Evolutionary conservation across 73 alveolate genomes (phyloP).

Genomic region (Paraurostyla sp.): DNA sequence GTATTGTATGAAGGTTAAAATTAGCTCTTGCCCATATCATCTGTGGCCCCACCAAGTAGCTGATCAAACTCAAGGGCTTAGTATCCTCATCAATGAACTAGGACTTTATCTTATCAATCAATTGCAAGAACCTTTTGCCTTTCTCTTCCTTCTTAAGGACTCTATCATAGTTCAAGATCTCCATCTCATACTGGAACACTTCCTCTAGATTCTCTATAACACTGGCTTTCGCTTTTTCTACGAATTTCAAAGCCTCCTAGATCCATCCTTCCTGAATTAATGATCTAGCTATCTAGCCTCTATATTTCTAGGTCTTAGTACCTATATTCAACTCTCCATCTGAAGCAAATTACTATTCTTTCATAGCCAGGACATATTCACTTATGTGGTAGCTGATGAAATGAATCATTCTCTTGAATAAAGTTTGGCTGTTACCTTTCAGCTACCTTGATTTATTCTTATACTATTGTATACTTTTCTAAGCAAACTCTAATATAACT

Average conservation of each 20-base stretch:
- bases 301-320: conserved; percentile 5
- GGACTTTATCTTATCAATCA: not conserved
- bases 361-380: conserved; percentile 17
- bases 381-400: conserved; percentile 18
- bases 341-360: no score
- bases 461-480: conserved; percentile 19
- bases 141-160: conserved; percentile 28
- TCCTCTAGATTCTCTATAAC: conserved; percentile 24
- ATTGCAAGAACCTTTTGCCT: not conserved
- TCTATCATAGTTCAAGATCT: conserved; percentile 34
- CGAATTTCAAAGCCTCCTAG: conserved; percentile 20
- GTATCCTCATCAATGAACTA: not conserved
- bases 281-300: conserved; percentile 37
- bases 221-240: conserved; percentile 39
- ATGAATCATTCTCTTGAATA: conserved; percentile 36
- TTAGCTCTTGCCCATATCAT: conserved; percentile 48
- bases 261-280: conserved; percentile 53
- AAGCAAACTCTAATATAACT: conserved; percentile 8
- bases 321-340: no score
- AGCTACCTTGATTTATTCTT: conserved; percentile 28
- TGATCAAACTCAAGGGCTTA: not conserved
- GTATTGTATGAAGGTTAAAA: not conserved
- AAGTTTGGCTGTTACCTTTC: conserved; percentile 9
- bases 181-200: conserved; percentile 42
- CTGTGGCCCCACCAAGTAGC: conserved; percentile 22